phyloP scores from a whole-genome alignment of 371 early-diverging fungal genomes.

The Rhizopus sp. region DNA sequence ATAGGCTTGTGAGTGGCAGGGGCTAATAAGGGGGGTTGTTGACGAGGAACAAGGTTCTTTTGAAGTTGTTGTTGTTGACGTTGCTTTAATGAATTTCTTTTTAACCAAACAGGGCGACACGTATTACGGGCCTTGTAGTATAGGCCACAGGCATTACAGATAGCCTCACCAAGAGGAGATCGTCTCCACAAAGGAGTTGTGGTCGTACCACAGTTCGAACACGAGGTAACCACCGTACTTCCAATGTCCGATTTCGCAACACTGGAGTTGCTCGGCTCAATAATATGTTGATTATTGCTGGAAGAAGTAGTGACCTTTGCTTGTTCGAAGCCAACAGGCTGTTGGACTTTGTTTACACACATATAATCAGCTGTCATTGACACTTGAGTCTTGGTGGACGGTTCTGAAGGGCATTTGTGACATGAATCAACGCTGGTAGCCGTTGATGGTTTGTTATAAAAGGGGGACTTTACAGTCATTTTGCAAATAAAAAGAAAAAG shows the following conservation, averaged over 20 bases:
- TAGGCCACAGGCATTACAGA: conserved; percentile 95
- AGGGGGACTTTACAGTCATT: conserved; percentile 57
- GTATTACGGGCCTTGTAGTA: conserved; percentile 83
- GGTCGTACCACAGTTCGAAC: conserved; percentile 90
- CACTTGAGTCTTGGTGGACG: conserved; percentile 14
- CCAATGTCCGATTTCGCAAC: conserved; percentile 58
- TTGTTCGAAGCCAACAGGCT: conserved; percentile 51
- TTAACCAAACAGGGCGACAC: conserved; percentile 80
- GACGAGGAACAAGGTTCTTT: conserved; percentile 21
- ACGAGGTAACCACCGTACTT: conserved; percentile 58
- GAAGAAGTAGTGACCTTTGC: conserved; percentile 39
- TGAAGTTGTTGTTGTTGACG: conserved; percentile 12
- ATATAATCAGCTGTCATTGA: conserved; percentile 12
- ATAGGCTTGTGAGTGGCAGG: conserved; percentile 26
- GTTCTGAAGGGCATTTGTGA: conserved; percentile 51
- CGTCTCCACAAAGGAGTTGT: conserved; percentile 93
- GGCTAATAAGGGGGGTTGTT: conserved; percentile 30
- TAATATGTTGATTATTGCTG: conserved; percentile 41
- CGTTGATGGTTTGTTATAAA: conserved; percentile 56
- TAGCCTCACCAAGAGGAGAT: conserved; percentile 76
- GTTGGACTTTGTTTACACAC: conserved; percentile 27
- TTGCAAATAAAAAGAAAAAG: neutral
- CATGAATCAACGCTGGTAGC: conserved; percentile 55
- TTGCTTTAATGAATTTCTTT: conserved; percentile 53
- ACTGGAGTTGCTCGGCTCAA: conserved; percentile 62